phyloP scores from a whole-genome alignment of 257 asterid species.

The Jacaranda mimosifolia region DNA sequence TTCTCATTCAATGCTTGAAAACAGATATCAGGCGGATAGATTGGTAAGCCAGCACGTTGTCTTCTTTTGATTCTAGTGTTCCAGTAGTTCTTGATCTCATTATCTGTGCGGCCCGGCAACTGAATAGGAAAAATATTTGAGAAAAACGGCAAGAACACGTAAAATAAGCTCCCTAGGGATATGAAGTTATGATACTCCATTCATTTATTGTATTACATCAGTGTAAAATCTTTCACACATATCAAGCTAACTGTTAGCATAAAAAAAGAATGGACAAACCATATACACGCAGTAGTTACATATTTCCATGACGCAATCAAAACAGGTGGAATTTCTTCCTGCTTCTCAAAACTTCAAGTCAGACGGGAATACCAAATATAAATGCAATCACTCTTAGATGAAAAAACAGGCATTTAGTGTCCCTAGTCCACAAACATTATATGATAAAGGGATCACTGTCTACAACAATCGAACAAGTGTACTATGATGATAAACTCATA shows the following conservation, averaged over 20 bases:
- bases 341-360: background rate
- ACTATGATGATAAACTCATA: background rate
- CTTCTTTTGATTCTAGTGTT: slow-evolving; percentile 67
- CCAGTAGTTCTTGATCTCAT: slow-evolving; percentile 74
- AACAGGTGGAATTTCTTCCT: background rate
- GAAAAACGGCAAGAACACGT: background rate
- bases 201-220: slow-evolving; percentile 7
- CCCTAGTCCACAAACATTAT: background rate
- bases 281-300: background rate
- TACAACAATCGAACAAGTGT: background rate
- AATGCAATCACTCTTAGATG: slow-evolving; percentile 17
- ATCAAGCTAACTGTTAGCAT: slow-evolving; percentile 1
- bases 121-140: slow-evolving; percentile 17
- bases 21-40: slow-evolving; percentile 61
- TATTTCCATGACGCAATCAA: background rate
- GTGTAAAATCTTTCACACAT: background rate
- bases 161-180: background rate
- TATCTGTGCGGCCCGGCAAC: slow-evolving; percentile 76
- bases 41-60: slow-evolving; percentile 64
- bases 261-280: background rate
- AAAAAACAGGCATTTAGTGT: background rate
- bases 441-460: background rate
- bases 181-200: background rate
- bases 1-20: slow-evolving; percentile 37
- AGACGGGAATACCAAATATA: background rate